Conservation (phyloP, 1,284 basidiomycete species). For the Vanrija humicola region DNA sequence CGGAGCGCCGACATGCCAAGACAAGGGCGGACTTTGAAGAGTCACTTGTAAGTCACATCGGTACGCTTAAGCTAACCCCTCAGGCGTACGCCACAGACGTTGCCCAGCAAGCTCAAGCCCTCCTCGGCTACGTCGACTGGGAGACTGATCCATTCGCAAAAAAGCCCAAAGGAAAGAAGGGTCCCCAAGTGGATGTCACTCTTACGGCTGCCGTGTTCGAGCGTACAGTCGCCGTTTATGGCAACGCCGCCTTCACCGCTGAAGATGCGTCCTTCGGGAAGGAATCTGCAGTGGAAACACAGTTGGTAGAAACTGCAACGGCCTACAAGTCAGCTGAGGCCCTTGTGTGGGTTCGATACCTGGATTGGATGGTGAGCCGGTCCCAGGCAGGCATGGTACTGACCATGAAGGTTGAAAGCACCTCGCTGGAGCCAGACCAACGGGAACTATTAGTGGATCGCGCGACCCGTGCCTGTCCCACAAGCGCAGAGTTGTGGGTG, state of each 20-base stretch:
- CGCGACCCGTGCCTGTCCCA: slow-evolving; percentile 39
- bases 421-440: not conserved
- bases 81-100: slow-evolving; percentile 18
- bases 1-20: slow-evolving; percentile 36
- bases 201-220: slow-evolving; percentile 67
- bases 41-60: slow-evolving; percentile 26
- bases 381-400: too few species aligned
- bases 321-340: slow-evolving; percentile 42
- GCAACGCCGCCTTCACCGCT: slow-evolving; percentile 53
- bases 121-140: slow-evolving; percentile 40
- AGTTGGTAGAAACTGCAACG: slow-evolving; percentile 18
- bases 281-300: slow-evolving; percentile 53
- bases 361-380: slow-evolving; percentile 30
- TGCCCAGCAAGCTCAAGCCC: slow-evolving; percentile 20
- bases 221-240: slow-evolving; percentile 62
- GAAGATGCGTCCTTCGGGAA: slow-evolving; percentile 54
- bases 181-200: slow-evolving; percentile 52
- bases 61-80: not conserved
- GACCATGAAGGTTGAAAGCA: not conserved
- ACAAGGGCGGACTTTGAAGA: slow-evolving; percentile 42
- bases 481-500: slow-evolving; percentile 35
- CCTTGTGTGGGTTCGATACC: slow-evolving; percentile 37
- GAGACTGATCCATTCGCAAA: slow-evolving; percentile 52
- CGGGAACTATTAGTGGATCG: not conserved
- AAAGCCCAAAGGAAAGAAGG: slow-evolving; percentile 48